A percentile compares a stretch with the other conserved stretches of the same genome.
These are phyloP conservation scores for Rhodamnia rubescens DNA, from an alignment of 345 rosid genomes.

Conservation along the genomic window DNA sequence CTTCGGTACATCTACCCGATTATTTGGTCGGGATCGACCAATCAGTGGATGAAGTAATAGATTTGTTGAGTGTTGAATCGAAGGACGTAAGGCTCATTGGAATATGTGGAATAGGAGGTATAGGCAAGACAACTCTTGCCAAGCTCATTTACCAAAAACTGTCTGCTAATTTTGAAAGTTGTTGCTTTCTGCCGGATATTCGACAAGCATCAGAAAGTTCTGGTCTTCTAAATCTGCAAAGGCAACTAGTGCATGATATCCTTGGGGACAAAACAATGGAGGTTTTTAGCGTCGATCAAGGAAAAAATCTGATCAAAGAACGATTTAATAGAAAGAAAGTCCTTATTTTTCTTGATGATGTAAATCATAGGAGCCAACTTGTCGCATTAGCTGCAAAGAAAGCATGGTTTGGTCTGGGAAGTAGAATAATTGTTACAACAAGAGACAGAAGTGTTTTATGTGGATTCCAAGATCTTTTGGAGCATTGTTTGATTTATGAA, in stretches of 20 bases:
- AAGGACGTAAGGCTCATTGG: neutral
- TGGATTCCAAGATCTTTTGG: neutral
- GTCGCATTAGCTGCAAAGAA: neutral
- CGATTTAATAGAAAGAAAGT: neutral
- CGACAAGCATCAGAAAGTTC: neutral
- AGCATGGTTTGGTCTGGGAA: neutral
- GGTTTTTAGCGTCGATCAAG: neutral
- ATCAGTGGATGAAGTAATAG: neutral
- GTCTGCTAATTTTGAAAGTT: neutral
- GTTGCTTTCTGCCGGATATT: neutral
- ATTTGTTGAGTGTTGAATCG: neutral
- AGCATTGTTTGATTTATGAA: neutral
- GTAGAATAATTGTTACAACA: neutral
- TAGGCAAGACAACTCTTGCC: slow-evolving; percentile 1
- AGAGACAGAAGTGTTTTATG: neutral
- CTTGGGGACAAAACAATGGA: neutral
- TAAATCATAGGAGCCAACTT: neutral
- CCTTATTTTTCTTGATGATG: neutral
- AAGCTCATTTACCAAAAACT: neutral
- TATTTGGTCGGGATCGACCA: neutral
- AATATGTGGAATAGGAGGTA: neutral
- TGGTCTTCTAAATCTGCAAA: neutral
- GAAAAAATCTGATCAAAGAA: neutral
- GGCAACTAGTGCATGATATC: neutral
- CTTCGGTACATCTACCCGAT: too few species aligned